Evolutionary conservation across 169 alveolate genomes (phyloP).

Genomic region (Ichthyophthirius multifiliis): DNA sequence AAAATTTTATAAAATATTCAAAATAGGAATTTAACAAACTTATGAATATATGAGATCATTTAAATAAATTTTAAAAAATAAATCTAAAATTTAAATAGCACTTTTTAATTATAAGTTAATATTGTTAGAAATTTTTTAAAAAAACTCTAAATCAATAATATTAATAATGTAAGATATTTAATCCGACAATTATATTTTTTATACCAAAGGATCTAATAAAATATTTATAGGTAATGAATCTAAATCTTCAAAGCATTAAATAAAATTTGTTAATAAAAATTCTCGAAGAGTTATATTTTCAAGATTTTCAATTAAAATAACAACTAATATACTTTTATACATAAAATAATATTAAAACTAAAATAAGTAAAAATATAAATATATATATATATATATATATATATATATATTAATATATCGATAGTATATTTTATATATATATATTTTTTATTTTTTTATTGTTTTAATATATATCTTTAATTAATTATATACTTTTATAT

Average conservation of each 20-base stretch:
- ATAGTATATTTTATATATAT: too few species aligned
- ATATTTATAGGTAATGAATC: slow-evolving; percentile 84
- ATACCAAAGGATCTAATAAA: slow-evolving; percentile 78
- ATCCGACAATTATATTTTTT: slow-evolving; percentile 65
- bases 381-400: too few species aligned
- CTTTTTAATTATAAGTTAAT: slow-evolving; percentile 64
- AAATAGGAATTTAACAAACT: slow-evolving; percentile 58
- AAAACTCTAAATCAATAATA: slow-evolving; percentile 76
- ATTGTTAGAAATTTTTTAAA: slow-evolving; percentile 68
- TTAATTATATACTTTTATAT: too few species aligned
- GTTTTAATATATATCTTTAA: too few species aligned
- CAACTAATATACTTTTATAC: too few species aligned
- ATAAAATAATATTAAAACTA: too few species aligned
- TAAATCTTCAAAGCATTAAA: too few species aligned
- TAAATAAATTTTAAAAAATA: slow-evolving; percentile 75
- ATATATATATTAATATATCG: too few species aligned
- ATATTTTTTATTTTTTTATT: too few species aligned
- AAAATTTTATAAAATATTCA: slow-evolving; percentile 48
- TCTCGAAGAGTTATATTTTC: too few species aligned
- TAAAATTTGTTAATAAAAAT: too few species aligned
- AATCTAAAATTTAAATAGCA: slow-evolving; percentile 71
- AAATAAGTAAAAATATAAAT: too few species aligned
- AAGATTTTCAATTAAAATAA: slow-evolving; percentile 45
- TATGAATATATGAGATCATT: slow-evolving; percentile 52
- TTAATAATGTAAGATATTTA: slow-evolving; percentile 63